Evolutionary conservation across 306 rosid genomes (phyloP).

Genomic region (Corylus avellana): DNA sequence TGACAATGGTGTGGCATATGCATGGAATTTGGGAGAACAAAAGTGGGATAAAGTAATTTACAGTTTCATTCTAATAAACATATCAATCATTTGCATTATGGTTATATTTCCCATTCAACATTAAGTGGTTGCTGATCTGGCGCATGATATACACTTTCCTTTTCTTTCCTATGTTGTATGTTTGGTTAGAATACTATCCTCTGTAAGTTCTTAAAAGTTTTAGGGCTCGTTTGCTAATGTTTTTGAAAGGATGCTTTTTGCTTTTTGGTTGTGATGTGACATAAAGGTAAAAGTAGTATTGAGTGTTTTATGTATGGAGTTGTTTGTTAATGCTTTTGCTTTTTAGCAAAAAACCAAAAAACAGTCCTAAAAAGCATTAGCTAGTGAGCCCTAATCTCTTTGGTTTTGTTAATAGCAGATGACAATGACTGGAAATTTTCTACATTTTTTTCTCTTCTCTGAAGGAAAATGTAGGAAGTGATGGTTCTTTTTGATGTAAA

Average conservation of each 20-base stretch:
- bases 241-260: too few species aligned
- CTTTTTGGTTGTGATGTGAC: too few species aligned
- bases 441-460: not conserved
- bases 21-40: slow-evolving; percentile 77
- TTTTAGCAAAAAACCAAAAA: too few species aligned
- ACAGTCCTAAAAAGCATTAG: too few species aligned
- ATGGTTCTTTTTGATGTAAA: not conserved
- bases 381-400: not conserved
- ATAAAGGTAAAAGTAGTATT: too few species aligned
- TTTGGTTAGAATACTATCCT: not conserved
- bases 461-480: not conserved
- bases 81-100: slow-evolving; percentile 14
- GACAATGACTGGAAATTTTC: not conserved
- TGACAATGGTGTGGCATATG: slow-evolving; percentile 94
- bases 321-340: too few species aligned
- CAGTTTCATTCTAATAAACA: slow-evolving; percentile 17
- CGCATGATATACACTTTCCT: not conserved
- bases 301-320: too few species aligned
- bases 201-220: not conserved
- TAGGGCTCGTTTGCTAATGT: not conserved
- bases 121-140: not conserved
- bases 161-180: not conserved
- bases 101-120: not conserved
- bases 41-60: slow-evolving; percentile 91
- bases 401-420: not conserved